Evolutionary conservation across 441 rosid species (phyloP).

Genomic region (Manihot esculenta): DNA sequence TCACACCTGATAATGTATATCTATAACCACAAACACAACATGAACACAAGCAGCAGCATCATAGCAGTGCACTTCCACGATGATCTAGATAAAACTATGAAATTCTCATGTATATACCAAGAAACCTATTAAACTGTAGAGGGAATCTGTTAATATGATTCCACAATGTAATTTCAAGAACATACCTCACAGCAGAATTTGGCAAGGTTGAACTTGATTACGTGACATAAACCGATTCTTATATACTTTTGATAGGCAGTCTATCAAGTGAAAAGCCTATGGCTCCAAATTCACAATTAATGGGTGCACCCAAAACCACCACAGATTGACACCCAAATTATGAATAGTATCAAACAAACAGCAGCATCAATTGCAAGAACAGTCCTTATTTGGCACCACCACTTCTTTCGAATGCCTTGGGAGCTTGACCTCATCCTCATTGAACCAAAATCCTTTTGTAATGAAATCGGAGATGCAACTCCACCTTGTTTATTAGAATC

Average conservation of each 20-base stretch:
- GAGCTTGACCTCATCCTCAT: slow-evolving; percentile 59
- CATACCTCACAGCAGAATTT: no score
- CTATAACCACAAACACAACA: not conserved
- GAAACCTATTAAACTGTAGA: not conserved
- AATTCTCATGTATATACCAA: slow-evolving; percentile 1
- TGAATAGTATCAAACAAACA: slow-evolving; percentile 57
- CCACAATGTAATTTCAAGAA: no score
- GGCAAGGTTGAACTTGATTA: not conserved
- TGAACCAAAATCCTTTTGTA: slow-evolving; percentile 61
- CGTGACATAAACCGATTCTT: not conserved
- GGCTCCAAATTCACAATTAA: slow-evolving; percentile 20
- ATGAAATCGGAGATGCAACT: slow-evolving; percentile 42
- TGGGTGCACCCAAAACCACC: slow-evolving; percentile 54
- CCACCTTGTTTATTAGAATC: slow-evolving; percentile 43
- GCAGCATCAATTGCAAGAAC: slow-evolving; percentile 75
- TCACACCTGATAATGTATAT: slow-evolving; percentile 2
- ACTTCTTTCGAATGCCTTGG: slow-evolving; percentile 56
- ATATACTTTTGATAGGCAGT: not conserved
- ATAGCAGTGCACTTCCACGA: not conserved
- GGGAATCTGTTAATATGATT: slow-evolving; percentile 8
- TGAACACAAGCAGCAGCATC: slow-evolving; percentile 4
- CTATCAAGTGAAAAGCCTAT: slow-evolving; percentile 2
- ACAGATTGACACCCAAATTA: slow-evolving; percentile 70
- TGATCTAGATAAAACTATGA: not conserved
- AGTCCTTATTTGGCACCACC: slow-evolving; percentile 72